These are phyloP conservation scores for Colletotrichum musae DNA, from an alignment of 2,329 filamentous ascomycete genomes.

Conservation along the genomic window DNA sequence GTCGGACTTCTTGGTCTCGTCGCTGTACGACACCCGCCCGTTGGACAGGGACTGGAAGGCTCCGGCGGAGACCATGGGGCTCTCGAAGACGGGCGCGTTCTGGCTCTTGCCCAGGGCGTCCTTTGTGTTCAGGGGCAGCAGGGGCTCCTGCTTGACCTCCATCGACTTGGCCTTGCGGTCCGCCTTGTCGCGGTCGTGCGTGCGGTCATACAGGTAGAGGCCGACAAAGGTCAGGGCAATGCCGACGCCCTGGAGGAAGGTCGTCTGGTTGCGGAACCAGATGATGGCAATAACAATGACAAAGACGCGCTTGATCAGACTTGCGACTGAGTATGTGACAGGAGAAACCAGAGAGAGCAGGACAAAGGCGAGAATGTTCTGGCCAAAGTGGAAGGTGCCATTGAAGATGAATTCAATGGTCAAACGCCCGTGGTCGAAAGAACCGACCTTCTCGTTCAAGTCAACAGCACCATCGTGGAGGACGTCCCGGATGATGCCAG, in stretches of 20 bases:
- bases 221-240: constrained; percentile 92
- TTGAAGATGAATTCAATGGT: constrained; percentile 96
- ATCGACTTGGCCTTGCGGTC: constrained; percentile 85
- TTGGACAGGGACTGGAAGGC: constrained; percentile 57
- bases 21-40: constrained; percentile 57
- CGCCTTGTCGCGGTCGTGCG: constrained; percentile 88
- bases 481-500: constrained; percentile 82
- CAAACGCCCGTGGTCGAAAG: constrained; percentile 81
- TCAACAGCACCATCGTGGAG: constrained; percentile 84
- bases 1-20: constrained; percentile 72
- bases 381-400: constrained; percentile 94
- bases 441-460: constrained; percentile 70
- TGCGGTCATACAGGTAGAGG: constrained; percentile 95
- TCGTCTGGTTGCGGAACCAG: constrained; percentile 96
- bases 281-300: constrained; percentile 95
- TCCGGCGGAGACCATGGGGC: constrained; percentile 46
- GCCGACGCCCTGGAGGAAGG: constrained; percentile 83
- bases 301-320: constrained; percentile 96
- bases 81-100: constrained; percentile 55
- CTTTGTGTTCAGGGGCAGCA: constrained; percentile 77
- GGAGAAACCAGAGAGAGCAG: constrained; percentile 94
- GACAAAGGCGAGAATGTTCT: constrained; percentile 95
- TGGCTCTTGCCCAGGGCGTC: constrained; percentile 51
- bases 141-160: constrained; percentile 62
- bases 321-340: constrained; percentile 97